A percentile compares a stretch with the other conserved stretches of the same genome.
Evolutionary conservation across 257 asterid species (phyloP).

Genomic region (Solanum infundibuliforme): DNA sequence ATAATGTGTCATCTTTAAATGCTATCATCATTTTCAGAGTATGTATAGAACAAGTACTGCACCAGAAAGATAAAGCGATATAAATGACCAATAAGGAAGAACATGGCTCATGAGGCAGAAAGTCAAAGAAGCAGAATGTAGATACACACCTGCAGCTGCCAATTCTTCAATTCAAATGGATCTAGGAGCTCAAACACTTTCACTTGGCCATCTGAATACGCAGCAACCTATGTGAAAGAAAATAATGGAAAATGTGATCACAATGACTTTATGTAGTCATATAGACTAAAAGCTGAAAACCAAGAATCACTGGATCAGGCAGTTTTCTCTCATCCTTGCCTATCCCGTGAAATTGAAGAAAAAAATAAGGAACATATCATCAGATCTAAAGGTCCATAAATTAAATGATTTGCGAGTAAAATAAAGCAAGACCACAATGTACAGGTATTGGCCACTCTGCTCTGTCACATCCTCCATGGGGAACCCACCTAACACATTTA

Average conservation of each 20-base stretch:
- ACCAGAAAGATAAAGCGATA: not conserved
- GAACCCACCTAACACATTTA: not conserved
- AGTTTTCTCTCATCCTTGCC: not conserved
- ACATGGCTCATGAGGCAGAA: not conserved
- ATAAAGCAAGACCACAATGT: not conserved
- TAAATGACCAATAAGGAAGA: not conserved
- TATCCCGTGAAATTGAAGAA: not conserved
- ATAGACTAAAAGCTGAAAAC: not conserved
- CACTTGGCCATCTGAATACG: conserved; percentile 75
- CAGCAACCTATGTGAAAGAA: conserved; percentile 50
- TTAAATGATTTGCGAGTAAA: not conserved
- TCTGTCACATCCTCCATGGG: not conserved
- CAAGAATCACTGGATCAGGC: not conserved
- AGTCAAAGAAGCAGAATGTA: not conserved
- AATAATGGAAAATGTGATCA: not conserved
- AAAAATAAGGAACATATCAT: not conserved
- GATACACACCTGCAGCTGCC: conserved; percentile 87
- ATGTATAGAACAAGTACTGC: not conserved
- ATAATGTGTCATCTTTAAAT: not conserved
- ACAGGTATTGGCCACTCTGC: not conserved
- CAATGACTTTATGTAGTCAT: not conserved
- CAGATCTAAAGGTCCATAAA: not conserved
- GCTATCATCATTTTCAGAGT: not conserved
- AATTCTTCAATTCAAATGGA: conserved; percentile 70
- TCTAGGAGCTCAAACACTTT: conserved; percentile 70